Conservation (phyloP, 176 grass and related monocot species). For the Oryza coarctata region DNA sequence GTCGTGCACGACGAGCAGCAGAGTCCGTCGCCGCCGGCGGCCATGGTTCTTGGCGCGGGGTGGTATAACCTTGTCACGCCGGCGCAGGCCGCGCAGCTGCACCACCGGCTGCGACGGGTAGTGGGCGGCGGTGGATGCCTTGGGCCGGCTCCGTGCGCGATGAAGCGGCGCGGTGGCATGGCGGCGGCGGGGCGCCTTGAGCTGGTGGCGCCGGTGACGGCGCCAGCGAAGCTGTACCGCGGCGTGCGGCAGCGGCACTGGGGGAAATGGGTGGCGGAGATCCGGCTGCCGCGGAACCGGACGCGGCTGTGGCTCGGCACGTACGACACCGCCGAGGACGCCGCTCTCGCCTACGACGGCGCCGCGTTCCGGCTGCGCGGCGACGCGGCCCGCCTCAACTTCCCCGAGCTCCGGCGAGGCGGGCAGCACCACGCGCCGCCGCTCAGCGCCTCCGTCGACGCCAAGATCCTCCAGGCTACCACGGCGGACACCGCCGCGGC, state of each 20-base stretch:
- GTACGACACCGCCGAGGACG: constrained; percentile 68
- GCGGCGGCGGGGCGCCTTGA: background rate
- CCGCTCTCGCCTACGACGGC: constrained; percentile 68
- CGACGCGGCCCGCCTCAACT: constrained; percentile 67
- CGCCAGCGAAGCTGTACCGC: constrained; percentile 55
- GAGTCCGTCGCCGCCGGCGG: background rate
- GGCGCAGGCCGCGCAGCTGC: background rate
- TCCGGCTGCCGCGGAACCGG: constrained; percentile 72
- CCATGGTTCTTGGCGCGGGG: background rate
- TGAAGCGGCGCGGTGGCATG: constrained; percentile 39
- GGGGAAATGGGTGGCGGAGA: constrained; percentile 97
- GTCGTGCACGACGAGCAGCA: background rate
- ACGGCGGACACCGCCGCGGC: background rate
- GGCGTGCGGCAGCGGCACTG: constrained; percentile 88
- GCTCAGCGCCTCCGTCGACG: constrained; percentile 50
- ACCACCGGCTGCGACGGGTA: background rate
- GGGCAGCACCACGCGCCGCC: constrained; percentile 34
- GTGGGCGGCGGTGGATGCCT: background rate
- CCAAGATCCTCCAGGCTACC: constrained; percentile 50
- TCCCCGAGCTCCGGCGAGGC: constrained; percentile 44
- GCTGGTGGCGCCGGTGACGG: background rate
- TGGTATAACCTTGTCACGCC: background rate
- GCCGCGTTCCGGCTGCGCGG: constrained; percentile 76
- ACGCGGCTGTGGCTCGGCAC: constrained; percentile 76
- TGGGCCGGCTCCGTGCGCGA: constrained; percentile 15